These are phyloP conservation scores for Strobilomyces confusus DNA, from an alignment of 768 basidiomycete genomes.

Conservation along the genomic window DNA sequence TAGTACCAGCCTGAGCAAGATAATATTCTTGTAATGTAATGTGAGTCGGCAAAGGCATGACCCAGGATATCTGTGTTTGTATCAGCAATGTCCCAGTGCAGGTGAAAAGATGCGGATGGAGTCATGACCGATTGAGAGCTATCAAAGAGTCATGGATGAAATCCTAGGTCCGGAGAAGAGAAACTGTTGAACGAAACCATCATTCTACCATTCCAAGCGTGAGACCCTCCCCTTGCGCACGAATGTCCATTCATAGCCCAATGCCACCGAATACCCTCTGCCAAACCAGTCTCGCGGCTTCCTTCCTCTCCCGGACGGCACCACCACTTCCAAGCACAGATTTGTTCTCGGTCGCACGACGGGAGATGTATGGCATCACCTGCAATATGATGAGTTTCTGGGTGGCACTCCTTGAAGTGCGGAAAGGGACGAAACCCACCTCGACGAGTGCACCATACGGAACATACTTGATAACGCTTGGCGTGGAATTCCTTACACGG, in stretches of 20 bases:
- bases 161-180: too few relatives aligned
- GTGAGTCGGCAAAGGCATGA: background rate
- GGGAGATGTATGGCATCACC: constrained; percentile 88
- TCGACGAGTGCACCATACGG: constrained; percentile 73
- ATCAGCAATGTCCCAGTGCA: background rate
- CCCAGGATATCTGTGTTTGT: background rate
- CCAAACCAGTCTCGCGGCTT: constrained; percentile 27
- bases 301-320: constrained; percentile 41
- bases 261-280: constrained; percentile 29
- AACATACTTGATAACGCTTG: constrained; percentile 80
- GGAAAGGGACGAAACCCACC: constrained; percentile 30
- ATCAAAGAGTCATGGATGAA: background rate
- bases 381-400: constrained; percentile 19
- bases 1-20: too few relatives aligned
- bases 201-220: background rate
- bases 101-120: background rate
- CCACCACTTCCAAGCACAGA: constrained; percentile 72
- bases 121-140: background rate
- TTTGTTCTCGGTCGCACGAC: constrained; percentile 92
- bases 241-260: constrained; percentile 15
- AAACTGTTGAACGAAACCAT: background rate
- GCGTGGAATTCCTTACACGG: constrained; percentile 47
- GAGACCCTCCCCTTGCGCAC: background rate
- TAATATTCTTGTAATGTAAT: background rate
- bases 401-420: background rate